phyloP scores from a whole-genome alignment of 371 early-diverging fungal species.

The Mucor saturninus region DNA sequence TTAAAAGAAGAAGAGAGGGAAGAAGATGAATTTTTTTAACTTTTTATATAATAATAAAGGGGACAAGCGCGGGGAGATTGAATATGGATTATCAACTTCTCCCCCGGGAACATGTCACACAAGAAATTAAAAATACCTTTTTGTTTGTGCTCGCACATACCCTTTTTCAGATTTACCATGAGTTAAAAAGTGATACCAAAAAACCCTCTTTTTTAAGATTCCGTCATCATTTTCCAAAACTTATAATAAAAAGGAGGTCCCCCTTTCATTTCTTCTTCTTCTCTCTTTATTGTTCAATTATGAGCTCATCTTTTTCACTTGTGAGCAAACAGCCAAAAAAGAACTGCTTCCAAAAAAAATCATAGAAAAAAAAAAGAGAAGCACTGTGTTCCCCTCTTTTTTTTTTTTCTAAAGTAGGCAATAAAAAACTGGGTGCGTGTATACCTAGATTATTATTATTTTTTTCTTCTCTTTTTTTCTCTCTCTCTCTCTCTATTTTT shows the following conservation, averaged over 20 bases:
- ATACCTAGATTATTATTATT: constrained; percentile 4
- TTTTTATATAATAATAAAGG: constrained; percentile 13
- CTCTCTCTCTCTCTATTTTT: background rate
- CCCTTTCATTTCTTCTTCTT: no score
- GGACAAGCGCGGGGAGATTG: constrained; percentile 2
- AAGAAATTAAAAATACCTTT: constrained; percentile 12
- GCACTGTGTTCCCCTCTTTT: background rate
- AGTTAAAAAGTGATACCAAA: background rate
- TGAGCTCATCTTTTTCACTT: no score
- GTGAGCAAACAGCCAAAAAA: no score
- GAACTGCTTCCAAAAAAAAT: no score
- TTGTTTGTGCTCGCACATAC: constrained; percentile 14
- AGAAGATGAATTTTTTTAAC: background rate
- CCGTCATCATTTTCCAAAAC: no score
- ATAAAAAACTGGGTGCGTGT: background rate
- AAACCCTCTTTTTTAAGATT: no score
- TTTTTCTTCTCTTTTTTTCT: background rate
- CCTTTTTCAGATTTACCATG: constrained; percentile 10
- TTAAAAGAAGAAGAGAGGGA: constrained; percentile 2
- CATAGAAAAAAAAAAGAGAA: no score
- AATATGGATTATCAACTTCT: background rate
- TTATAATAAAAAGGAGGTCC: no score
- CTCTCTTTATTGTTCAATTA: no score
- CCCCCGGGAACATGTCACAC: constrained; percentile 12
- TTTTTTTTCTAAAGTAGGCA: background rate